These are phyloP conservation scores for Ochromonas danica DNA, from an alignment of 108 stramenopile species.

Conservation along the genomic window DNA sequence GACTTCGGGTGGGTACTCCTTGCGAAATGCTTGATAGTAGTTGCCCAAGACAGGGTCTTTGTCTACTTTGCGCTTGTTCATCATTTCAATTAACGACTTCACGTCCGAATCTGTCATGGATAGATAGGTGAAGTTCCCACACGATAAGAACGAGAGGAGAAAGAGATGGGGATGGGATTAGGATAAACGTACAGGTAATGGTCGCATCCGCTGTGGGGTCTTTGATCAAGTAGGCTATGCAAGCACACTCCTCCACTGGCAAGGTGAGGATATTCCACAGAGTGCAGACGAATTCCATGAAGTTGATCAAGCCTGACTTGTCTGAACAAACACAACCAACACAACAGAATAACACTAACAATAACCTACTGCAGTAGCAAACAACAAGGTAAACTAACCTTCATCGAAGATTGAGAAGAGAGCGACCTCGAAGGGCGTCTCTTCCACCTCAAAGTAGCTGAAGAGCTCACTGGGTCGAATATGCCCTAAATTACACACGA, in stretches of 20 bases:
- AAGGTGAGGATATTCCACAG: conserved; percentile 10
- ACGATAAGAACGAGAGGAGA: too few relatives aligned
- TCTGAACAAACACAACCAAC: not conserved
- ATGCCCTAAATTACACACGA: not conserved
- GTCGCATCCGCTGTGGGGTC: not conserved
- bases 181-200: not conserved
- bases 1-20: not conserved
- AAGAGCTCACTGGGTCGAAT: not conserved
- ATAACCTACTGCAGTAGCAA: too few relatives aligned
- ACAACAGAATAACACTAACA: not conserved
- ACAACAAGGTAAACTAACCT: not conserved
- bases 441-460: not conserved
- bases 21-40: not conserved
- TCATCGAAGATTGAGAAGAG: conserved; percentile 2
- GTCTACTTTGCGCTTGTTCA: not conserved
- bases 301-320: conserved; percentile 1
- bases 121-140: not conserved
- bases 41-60: not conserved
- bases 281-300: conserved; percentile 24
- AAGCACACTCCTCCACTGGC: not conserved
- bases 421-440: not conserved
- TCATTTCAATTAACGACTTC: not conserved
- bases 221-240: not conserved
- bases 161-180: too few relatives aligned
- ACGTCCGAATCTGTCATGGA: not conserved